Evolutionary conservation across 2,329 filamentous ascomycete species (phyloP).

Genomic region (Drechslerella dactyloides): DNA sequence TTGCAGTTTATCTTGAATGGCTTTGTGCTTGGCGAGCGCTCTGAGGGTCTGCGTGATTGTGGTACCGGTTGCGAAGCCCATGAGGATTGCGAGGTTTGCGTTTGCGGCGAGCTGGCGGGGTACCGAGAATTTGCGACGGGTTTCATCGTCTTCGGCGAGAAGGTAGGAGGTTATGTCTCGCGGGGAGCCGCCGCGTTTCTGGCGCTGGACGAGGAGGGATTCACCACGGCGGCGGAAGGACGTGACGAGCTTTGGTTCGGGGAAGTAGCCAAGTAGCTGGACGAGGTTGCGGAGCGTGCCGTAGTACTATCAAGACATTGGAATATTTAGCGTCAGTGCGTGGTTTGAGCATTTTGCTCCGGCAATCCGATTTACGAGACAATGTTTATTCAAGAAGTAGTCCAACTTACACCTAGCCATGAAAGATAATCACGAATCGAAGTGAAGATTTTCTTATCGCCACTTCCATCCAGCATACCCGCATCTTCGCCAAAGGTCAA

Average conservation of each 20-base stretch:
- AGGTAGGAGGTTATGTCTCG: slow-evolving; percentile 42
- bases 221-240: slow-evolving; percentile 32
- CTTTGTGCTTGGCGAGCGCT: slow-evolving; percentile 21
- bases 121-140: slow-evolving; percentile 28
- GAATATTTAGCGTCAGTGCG: not conserved
- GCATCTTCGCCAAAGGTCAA: slow-evolving; percentile 35
- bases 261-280: slow-evolving; percentile 30
- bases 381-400: not conserved
- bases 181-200: slow-evolving; percentile 15
- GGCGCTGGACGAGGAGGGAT: slow-evolving; percentile 34
- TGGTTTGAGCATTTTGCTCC: too few relatives aligned
- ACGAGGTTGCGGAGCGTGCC: slow-evolving; percentile 32
- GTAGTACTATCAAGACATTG: slow-evolving; percentile 19
- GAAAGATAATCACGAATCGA: slow-evolving; percentile 31
- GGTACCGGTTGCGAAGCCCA: slow-evolving; percentile 18
- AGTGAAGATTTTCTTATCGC: slow-evolving; percentile 8
- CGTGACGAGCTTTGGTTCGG: slow-evolving; percentile 14
- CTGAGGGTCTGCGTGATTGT: slow-evolving; percentile 37
- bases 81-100: slow-evolving; percentile 27
- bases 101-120: slow-evolving; percentile 42
- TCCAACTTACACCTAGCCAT: slow-evolving; percentile 31
- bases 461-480: slow-evolving; percentile 32
- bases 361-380: not conserved
- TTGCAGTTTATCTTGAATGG: slow-evolving; percentile 26
- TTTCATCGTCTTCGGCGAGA: slow-evolving; percentile 32